phyloP scores from a whole-genome alignment of 768 basidiomycete species.

The Podaxis sp. region DNA sequence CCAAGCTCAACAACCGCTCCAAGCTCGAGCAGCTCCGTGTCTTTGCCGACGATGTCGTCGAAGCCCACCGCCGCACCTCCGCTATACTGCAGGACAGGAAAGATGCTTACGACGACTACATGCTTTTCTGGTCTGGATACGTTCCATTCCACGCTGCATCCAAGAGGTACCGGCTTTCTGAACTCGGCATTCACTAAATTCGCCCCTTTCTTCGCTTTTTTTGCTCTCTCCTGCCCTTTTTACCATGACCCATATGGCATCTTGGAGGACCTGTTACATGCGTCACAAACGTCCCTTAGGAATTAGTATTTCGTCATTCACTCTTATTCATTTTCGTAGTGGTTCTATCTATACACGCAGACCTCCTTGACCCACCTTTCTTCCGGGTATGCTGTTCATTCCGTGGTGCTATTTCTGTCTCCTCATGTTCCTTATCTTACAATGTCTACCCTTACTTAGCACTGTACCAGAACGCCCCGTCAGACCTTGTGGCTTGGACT shows the following conservation, averaged over 20 bases:
- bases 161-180: constrained; percentile 9
- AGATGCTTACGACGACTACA: constrained; percentile 4
- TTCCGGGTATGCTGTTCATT: not conserved
- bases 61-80: constrained; percentile 14
- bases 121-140: constrained; percentile 12
- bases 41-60: constrained; percentile 22
- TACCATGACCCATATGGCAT: not conserved
- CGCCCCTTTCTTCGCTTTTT: not conserved
- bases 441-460: not conserved
- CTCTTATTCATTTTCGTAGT: not conserved
- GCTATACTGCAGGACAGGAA: constrained; percentile 4
- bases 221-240: not conserved
- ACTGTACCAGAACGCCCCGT: not conserved
- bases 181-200: constrained; percentile 7
- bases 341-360: not conserved
- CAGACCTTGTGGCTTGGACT: not conserved
- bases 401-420: not conserved
- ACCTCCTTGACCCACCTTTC: not conserved
- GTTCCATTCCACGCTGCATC: constrained; percentile 9
- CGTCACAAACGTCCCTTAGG: not conserved
- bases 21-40: constrained; percentile 23
- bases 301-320: not conserved
- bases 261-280: not conserved
- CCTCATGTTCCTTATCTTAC: not conserved
- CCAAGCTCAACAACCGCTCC: constrained; percentile 17